phyloP scores from a whole-genome alignment of 306 rosid species.

The Citrullus mucosospermus region DNA sequence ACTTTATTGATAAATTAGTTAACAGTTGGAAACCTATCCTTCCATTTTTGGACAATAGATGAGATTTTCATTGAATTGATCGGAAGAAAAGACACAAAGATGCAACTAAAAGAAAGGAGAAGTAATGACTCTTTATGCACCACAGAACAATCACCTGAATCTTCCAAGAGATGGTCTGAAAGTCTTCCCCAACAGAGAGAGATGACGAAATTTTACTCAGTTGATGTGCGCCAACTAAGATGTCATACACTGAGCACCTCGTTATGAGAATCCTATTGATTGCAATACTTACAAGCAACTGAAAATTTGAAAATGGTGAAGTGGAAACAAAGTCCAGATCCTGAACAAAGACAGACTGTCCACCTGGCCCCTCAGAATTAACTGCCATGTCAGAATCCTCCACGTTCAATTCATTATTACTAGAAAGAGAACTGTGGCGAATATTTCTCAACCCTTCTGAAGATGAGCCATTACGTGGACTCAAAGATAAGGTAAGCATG shows the following conservation, averaged over 20 bases:
- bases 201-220: slow-evolving; percentile 32
- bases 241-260: slow-evolving; percentile 45
- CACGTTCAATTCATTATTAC: slow-evolving; percentile 21
- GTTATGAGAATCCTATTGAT: slow-evolving; percentile 43
- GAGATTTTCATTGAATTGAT: background rate
- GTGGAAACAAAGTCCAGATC: slow-evolving; percentile 24
- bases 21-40: background rate
- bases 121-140: slow-evolving; percentile 4
- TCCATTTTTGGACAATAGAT: background rate
- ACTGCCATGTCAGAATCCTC: slow-evolving; percentile 21
- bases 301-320: slow-evolving; percentile 14
- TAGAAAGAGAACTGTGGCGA: slow-evolving; percentile 18
- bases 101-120: slow-evolving; percentile 11
- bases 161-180: slow-evolving; percentile 40
- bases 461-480: slow-evolving; percentile 25
- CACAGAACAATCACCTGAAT: slow-evolving; percentile 58
- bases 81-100: background rate
- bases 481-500: slow-evolving; percentile 21
- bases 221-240: slow-evolving; percentile 40
- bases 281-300: slow-evolving; percentile 38
- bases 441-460: slow-evolving; percentile 22
- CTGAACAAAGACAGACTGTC: slow-evolving; percentile 21
- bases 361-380: slow-evolving; percentile 25
- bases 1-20: background rate
- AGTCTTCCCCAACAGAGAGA: slow-evolving; percentile 52